Percentiles rank a stretch among this genome's conserved stretches.
These are phyloP conservation scores for Aspergillus brasiliensis DNA, from an alignment of 2,329 filamentous ascomycete species.

Conservation along the genomic window DNA sequence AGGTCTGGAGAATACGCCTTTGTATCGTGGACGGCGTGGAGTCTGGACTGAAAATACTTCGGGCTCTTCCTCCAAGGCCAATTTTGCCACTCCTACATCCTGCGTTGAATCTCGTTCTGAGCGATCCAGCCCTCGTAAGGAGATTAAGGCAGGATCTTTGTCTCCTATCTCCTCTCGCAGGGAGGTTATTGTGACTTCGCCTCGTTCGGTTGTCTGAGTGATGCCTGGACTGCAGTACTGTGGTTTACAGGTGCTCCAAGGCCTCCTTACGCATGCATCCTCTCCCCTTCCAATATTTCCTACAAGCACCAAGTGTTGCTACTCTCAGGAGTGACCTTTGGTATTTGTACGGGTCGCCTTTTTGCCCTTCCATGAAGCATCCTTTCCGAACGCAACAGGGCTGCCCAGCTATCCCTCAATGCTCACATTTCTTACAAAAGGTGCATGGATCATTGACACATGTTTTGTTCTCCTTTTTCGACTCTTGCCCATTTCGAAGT, in stretches of 20 bases:
- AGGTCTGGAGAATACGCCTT: conserved; percentile 44
- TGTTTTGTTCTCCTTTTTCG: conserved; percentile 11
- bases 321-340: neutral
- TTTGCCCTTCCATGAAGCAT: neutral
- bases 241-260: neutral
- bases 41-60: conserved; percentile 37
- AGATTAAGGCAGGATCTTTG: conserved; percentile 38
- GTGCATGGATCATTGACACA: conserved; percentile 4
- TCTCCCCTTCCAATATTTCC: neutral
- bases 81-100: conserved; percentile 30
- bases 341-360: conserved; percentile 1
- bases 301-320: neutral
- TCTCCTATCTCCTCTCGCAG: conserved; percentile 44
- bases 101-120: conserved; percentile 34
- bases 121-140: conserved; percentile 45
- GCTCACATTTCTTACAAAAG: conserved; percentile 3
- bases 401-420: neutral
- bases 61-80: conserved; percentile 39
- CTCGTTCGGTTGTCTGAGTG: conserved; percentile 35
- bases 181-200: conserved; percentile 39
- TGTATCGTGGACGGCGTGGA: conserved; percentile 35
- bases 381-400: neutral
- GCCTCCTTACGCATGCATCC: neutral
- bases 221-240: neutral
- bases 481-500: conserved; percentile 7